phyloP scores from a whole-genome alignment of 257 asterid genomes.

The Lavandula angustifolia region DNA sequence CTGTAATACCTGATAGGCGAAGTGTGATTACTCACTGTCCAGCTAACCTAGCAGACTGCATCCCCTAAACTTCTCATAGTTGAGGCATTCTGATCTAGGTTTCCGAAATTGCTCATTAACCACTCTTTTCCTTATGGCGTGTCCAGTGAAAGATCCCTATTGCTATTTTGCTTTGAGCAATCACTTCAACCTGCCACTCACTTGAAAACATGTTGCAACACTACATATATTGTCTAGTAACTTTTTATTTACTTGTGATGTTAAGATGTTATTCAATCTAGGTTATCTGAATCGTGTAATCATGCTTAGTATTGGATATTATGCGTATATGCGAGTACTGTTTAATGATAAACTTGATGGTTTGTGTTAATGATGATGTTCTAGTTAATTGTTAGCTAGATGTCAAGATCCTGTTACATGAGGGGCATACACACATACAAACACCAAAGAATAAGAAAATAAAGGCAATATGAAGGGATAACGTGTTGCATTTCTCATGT shows the following conservation, averaged over 20 bases:
- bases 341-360: constrained; percentile 7
- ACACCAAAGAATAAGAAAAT: not conserved
- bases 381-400: not conserved
- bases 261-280: constrained; percentile 5
- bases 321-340: constrained; percentile 1
- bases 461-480: constrained; percentile 2
- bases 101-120: not conserved
- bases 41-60: not conserved
- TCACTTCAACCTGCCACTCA: constrained; percentile 17
- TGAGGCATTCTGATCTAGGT: constrained; percentile 4
- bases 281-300: not conserved
- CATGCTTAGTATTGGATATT: not conserved
- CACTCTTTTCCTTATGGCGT: constrained; percentile 9
- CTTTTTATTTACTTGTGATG: not conserved
- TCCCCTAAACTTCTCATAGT: constrained; percentile 3
- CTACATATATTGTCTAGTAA: not conserved
- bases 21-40: not conserved
- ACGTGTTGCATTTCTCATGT: constrained; percentile 21
- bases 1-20: constrained; percentile 1
- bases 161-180: not conserved
- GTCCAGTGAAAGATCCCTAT: constrained; percentile 1
- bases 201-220: constrained; percentile 12
- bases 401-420: constrained; percentile 16
- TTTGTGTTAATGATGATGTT: constrained; percentile 11
- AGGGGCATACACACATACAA: not conserved